phyloP scores from a whole-genome alignment of 306 rosid genomes.

The Clitoria ternatea region DNA sequence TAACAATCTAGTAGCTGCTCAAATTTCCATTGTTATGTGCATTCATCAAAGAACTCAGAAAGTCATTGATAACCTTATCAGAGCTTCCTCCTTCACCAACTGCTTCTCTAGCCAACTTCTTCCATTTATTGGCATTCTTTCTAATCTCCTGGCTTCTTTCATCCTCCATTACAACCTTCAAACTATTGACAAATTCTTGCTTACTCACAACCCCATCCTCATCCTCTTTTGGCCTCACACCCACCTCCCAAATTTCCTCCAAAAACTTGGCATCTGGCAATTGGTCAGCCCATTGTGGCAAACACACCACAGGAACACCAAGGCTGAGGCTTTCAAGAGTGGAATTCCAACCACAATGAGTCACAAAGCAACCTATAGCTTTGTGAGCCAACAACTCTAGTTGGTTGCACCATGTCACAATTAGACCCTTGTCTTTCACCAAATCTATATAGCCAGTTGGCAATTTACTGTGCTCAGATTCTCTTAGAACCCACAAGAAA shows the following conservation, averaged over 20 bases:
- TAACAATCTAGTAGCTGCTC: not conserved
- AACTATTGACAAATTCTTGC: conserved; percentile 38
- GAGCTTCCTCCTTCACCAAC: conserved; percentile 52
- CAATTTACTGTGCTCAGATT: conserved; percentile 36
- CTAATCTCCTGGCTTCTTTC: conserved; percentile 36
- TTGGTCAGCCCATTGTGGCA: conserved; percentile 67
- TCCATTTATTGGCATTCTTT: conserved; percentile 42
- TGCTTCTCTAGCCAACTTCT: conserved; percentile 43
- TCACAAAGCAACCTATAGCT: conserved; percentile 57
- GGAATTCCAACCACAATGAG: conserved; percentile 70
- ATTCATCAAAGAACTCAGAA: conserved; percentile 35
- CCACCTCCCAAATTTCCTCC: conserved; percentile 60
- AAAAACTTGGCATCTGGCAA: conserved; percentile 59
- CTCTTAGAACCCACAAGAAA: conserved; percentile 47
- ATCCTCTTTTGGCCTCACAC: conserved; percentile 58
- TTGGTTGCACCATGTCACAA: conserved; percentile 58
- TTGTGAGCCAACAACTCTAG: conserved; percentile 48
- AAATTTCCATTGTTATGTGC: conserved; percentile 13
- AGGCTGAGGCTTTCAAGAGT: conserved; percentile 63
- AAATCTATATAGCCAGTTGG: conserved; percentile 32
- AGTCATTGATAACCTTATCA: conserved; percentile 33
- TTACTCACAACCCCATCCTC: conserved; percentile 44
- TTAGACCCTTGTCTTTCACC: conserved; percentile 31
- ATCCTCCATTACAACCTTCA: conserved; percentile 54
- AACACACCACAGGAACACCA: conserved; percentile 60